Evolutionary conservation across 345 rosid species (phyloP), one percentile per base, ranked within the genome.

Genomic region (Euphorbia peplus): DNA sequence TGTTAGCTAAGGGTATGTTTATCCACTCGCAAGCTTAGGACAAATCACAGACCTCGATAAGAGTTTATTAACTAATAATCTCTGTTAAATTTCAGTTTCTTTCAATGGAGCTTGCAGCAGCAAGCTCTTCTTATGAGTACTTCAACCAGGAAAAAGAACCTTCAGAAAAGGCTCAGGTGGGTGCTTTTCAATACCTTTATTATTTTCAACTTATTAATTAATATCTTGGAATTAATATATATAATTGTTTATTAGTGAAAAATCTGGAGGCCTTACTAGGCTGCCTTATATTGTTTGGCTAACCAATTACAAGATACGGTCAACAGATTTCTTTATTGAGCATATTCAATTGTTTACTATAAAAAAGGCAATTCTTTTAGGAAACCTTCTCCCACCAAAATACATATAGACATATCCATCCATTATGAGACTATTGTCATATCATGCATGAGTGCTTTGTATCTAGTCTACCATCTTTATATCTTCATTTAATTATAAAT

Each of bases 51-150:
- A n/a, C n/a, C n/a, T n/a, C n/a, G n/a, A n/a, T n/a, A n/a, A n/a
- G n/a, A n/a, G n/a, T n/a, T n/a, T 52, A 52, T 52, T 52, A 52
- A 52, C 21, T 52, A 4, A 52, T 8, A n/a, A n/a, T 52, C 6
- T n/a, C 25, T 68, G 5, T 22, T 26, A 8, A 76, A 76, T 59
- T 64, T 39, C 79, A 84, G 88, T 84, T 84, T 63, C 84, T 84
- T 35, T 84, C 88, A 0, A 82, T 78, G 86, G 84, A 84, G 80
- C 84, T 84, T 51, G 84, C 86, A 25, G 78, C 88, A 26, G 84
- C 88, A 6, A 71, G 78, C 54, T 73, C 72, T 63, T 66, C 76
- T 44, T 50, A 68, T 47, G 70, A n/a, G n/a, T n/a, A 67, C 35
- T 44, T 30, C 14, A 73, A 79, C 69, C 48, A 50, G 32, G 61